phyloP scores from a whole-genome alignment of 176 grass and related monocot species.

The Oropetium thomaeum region DNA sequence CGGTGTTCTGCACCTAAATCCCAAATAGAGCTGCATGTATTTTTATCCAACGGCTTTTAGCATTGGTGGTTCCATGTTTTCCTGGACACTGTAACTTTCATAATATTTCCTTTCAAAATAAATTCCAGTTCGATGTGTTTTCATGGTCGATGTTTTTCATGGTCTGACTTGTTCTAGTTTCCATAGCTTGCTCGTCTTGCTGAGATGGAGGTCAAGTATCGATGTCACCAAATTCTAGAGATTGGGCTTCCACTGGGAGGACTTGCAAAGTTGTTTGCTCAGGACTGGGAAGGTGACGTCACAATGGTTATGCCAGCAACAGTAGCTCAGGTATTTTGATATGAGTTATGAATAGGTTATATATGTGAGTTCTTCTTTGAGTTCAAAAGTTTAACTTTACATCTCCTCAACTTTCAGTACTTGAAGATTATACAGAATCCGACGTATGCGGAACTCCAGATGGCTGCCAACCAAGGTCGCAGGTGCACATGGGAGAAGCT shows the following conservation, averaged over 20 bases:
- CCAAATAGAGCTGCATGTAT: not conserved
- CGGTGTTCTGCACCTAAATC: not conserved
- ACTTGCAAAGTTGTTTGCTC: constrained; percentile 85
- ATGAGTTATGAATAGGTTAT: not conserved
- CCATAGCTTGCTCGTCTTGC: constrained; percentile 78
- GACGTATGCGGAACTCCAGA: constrained; percentile 70
- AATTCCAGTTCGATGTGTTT: not conserved
- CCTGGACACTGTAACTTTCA: not conserved
- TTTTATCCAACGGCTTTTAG: not conserved
- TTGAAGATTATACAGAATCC: constrained; percentile 96
- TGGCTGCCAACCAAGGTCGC: constrained; percentile 80
- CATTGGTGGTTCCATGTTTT: not conserved
- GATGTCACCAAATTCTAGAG: constrained; percentile 90
- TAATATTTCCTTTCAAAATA: not conserved
- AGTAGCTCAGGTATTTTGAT: constrained; percentile 42
- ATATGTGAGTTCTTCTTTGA: not conserved
- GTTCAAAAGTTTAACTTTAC: constrained; percentile 2
- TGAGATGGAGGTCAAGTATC: constrained; percentile 94
- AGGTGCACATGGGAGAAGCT: constrained; percentile 96
- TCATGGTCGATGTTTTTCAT: not conserved
- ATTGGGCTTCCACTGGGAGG: constrained; percentile 86
- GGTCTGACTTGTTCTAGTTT: constrained; percentile 25
- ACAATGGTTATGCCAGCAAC: constrained; percentile 97
- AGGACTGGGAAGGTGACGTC: constrained; percentile 96
- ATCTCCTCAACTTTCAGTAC: constrained; percentile 51